Percentiles rank a stretch among this genome's conserved stretches.
phyloP scores from a whole-genome alignment of 2,329 filamentous ascomycete genomes.

The Cordyceps cicadae region DNA sequence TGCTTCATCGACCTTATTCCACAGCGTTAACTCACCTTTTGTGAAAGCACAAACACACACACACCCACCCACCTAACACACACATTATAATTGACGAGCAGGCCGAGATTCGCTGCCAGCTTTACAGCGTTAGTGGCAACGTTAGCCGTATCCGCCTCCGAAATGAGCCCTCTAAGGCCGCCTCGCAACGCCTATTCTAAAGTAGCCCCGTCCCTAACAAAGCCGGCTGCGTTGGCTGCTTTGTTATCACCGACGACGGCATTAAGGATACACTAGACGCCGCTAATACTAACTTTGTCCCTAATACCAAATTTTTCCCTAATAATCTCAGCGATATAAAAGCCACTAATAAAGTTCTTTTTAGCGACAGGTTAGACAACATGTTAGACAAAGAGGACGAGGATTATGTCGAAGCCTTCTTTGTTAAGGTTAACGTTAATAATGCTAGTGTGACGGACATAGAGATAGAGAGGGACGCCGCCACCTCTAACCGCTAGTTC shows the following conservation, averaged over 20 bases:
- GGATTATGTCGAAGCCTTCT: background rate
- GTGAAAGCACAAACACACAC: too few species aligned
- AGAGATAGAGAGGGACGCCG: background rate
- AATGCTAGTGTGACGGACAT: background rate
- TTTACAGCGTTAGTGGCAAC: conserved; percentile 22
- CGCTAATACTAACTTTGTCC: background rate
- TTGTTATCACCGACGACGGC: conserved; percentile 9
- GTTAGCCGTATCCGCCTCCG: conserved; percentile 18
- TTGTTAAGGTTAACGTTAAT: background rate
- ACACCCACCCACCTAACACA: too few species aligned
- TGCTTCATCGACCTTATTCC: background rate
- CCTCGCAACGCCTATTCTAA: conserved; percentile 8
- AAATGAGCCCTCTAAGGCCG: conserved; percentile 16
- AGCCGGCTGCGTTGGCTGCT: conserved; percentile 10
- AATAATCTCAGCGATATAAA: background rate
- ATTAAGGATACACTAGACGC: background rate
- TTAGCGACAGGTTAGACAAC: background rate
- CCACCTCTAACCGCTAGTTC: background rate
- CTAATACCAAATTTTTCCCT: too few species aligned
- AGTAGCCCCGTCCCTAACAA: background rate
- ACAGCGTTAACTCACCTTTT: background rate
- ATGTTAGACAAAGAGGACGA: background rate
- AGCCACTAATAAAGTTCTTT: conserved; percentile 1
- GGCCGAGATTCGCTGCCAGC: conserved; percentile 17
- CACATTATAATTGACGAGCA: background rate